phyloP scores from a whole-genome alignment of 2,329 filamentous ascomycete genomes.

The Venturia carpophila region DNA sequence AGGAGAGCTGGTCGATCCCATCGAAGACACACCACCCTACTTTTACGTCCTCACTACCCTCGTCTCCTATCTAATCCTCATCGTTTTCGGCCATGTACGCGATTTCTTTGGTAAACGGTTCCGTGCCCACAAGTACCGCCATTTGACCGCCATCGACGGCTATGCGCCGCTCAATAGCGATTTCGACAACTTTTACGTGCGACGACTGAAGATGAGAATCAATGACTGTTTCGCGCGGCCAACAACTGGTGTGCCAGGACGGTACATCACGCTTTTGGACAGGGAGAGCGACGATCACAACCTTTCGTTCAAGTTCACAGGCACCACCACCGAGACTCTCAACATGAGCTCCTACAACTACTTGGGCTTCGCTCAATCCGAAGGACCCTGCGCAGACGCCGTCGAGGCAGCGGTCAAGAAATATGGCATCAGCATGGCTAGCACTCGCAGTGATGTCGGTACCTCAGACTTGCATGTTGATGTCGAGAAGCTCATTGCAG shows the following conservation, averaged over 20 bases:
- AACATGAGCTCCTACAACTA: conserved; percentile 99
- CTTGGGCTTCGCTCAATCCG: conserved; percentile 93
- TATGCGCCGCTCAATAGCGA: conserved; percentile 95
- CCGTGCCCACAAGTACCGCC: conserved; percentile 75
- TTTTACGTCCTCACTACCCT: conserved; percentile 97
- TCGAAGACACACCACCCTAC: conserved; percentile 94
- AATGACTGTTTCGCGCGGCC: conserved; percentile 95
- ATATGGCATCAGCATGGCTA: conserved; percentile 76
- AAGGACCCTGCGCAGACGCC: conserved; percentile 89
- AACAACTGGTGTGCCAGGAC: conserved; percentile 85
- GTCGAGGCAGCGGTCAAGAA: conserved; percentile 79
- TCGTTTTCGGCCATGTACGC: conserved; percentile 87
- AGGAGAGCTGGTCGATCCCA: conserved; percentile 67
- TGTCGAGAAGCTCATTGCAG: conserved; percentile 81
- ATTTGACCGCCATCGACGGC: conserved; percentile 74
- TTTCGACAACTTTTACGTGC: conserved; percentile 97
- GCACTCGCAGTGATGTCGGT: conserved; percentile 74
- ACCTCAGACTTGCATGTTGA: conserved; percentile 82
- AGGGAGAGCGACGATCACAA: conserved; percentile 89
- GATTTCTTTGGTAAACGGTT: conserved; percentile 98
- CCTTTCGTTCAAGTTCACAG: conserved; percentile 77
- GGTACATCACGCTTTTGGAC: conserved; percentile 88
- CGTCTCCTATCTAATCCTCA: conserved; percentile 93
- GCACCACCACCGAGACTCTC: conserved; percentile 85
- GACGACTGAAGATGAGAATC: conserved; percentile 84